A percentile compares a stretch with the other conserved stretches of the same genome.
phyloP scores from a whole-genome alignment of 2,329 filamentous ascomycete genomes.

The Cladosporium sp. region DNA sequence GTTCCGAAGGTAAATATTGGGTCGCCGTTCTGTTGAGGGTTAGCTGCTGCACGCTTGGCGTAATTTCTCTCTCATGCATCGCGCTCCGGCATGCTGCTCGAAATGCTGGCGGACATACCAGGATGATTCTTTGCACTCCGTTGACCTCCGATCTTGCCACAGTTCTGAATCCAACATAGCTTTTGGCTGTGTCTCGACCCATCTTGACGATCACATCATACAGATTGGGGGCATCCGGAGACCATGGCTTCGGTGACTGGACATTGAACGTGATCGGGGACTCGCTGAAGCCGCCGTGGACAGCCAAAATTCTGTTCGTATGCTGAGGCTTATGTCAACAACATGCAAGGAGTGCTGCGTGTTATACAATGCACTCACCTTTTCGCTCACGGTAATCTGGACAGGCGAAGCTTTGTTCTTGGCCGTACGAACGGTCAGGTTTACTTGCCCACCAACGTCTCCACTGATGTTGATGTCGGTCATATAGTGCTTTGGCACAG shows the following conservation, averaged over 20 bases:
- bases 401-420: conserved; percentile 13
- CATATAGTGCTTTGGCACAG: conserved; percentile 55
- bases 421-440: conserved; percentile 20
- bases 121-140: conserved; percentile 55
- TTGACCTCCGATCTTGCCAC: conserved; percentile 53
- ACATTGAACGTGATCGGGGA: conserved; percentile 53
- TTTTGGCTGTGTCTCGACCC: conserved; percentile 51
- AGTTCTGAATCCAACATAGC: conserved; percentile 66
- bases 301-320: conserved; percentile 24
- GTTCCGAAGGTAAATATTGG: conserved; percentile 65
- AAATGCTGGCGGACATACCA: neutral
- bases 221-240: conserved; percentile 56
- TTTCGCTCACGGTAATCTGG: conserved; percentile 15
- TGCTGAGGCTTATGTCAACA: neutral
- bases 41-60: neutral
- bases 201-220: conserved; percentile 59
- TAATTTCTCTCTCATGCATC: too few species aligned
- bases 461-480: conserved; percentile 56
- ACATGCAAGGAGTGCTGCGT: neutral
- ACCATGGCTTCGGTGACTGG: conserved; percentile 56
- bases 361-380: neutral
- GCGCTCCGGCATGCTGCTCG: too few species aligned
- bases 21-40: conserved; percentile 51
- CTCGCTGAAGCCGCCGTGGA: conserved; percentile 44
- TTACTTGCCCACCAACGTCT: conserved; percentile 49